Evolutionary conservation across 2,329 filamentous ascomycete species (phyloP), one percentile per base, ranked within the genome.

Genomic region (Colletotrichum tropicicola): DNA sequence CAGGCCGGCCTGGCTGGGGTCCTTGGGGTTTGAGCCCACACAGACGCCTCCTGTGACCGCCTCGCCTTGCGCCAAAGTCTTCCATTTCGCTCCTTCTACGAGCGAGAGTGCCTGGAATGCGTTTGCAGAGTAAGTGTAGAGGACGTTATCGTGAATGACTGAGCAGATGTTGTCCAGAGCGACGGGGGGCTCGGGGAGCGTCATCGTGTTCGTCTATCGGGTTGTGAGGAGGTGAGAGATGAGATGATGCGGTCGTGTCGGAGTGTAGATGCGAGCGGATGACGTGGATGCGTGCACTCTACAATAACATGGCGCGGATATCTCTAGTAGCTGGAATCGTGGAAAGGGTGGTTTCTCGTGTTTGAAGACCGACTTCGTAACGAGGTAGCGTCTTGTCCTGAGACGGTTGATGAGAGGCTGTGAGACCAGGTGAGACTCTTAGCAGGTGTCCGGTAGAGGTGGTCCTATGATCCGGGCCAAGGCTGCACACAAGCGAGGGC

Each of bases 151-250:
- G 81, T 92, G 84, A 67, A 98, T 86, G 73, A 91, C 88, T 62
- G 94, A 93, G 79, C 95, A 98, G 73, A 92, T 89, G 78, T 90
- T 89, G 76, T 89, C 87, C 75, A 98, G 81, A 68, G 90, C 82
- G 74, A 89, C 85, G 56, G 86, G 81, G 55, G 94, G 93, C 73
- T 88, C 80, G 51, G 93, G 93, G 60, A 91, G 83, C 73, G 89
- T 82, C 93, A 97, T 97, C 72, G 66, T 62, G 49, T 53, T 37
- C 39, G 48, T 49, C n/a, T 41, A 23, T 54, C 17, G 27, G 21
- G 32, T 13, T 19, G 30, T 35, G 47, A 44, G 27, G 25, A 48
- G 30, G n/a, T 10, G 28, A 51, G 7, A 30, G 53, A n/a, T n/a
- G n/a, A 23, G 30, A 32, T 27, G 27, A 55, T 53, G 43, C 27